Conservation (phyloP, 495 filamentous ascomycete genomes). For the Viridothelium virens region DNA sequence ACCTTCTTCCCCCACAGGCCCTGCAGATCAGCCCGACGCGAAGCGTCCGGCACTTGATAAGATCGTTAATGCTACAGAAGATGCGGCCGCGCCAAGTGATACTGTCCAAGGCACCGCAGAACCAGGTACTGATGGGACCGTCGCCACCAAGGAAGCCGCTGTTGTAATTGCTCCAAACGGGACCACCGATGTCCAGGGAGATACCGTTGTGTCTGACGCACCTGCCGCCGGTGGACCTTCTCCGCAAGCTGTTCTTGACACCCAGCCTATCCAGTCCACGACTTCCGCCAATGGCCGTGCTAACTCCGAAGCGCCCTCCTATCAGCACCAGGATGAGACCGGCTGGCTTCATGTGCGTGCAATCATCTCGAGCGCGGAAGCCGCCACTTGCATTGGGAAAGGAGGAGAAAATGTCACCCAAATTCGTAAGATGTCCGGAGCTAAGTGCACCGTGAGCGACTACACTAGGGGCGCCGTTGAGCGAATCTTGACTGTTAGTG, state of each 20-base stretch:
- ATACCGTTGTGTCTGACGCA: conserved; percentile 71
- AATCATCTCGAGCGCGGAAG: conserved; percentile 92
- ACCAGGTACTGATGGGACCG: conserved; percentile 33
- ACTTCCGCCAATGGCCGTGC: conserved; percentile 49
- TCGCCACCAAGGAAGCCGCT: conserved; percentile 42
- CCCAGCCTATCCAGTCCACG: conserved; percentile 61
- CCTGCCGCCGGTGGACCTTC: conserved; percentile 44
- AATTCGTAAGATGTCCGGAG: conserved; percentile 82
- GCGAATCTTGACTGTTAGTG: conserved; percentile 93
- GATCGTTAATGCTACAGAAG: conserved; percentile 51
- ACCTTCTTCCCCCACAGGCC: conserved; percentile 84
- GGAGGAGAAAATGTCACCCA: conserved; percentile 96
- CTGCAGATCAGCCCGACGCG: conserved; percentile 87
- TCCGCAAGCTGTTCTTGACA: conserved; percentile 34
- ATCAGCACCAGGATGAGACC: conserved; percentile 71
- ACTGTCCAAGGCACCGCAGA: conserved; percentile 34
- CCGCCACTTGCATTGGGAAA: conserved; percentile 96
- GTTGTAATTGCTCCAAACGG: conserved; percentile 44
- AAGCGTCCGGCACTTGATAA: conserved; percentile 96
- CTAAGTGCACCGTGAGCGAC: conserved; percentile 97
- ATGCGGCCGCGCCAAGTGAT: conserved; percentile 39
- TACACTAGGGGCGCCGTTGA: conserved; percentile 95
- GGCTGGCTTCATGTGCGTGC: conserved; percentile 94
- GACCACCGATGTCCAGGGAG: conserved; percentile 46
- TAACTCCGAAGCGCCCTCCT: conserved; percentile 43